phyloP scores from a whole-genome alignment of 2,329 filamentous ascomycete genomes.

The Aspergillus pseudoviridinutans region DNA sequence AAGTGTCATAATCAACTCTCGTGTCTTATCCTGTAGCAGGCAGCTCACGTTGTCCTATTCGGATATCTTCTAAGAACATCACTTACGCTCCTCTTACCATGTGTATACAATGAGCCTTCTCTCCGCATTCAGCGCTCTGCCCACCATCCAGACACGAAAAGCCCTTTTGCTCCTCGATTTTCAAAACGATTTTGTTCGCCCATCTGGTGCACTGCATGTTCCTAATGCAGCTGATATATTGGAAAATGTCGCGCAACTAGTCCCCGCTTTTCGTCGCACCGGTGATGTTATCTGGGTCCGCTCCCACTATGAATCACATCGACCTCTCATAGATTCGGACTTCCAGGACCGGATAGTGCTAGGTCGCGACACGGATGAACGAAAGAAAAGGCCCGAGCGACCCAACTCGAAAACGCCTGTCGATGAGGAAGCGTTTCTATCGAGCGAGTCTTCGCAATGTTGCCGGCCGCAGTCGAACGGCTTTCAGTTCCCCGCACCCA shows the following conservation, averaged over 20 bases:
- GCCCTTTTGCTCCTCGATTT: conserved; percentile 81
- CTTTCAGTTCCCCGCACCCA: conserved; percentile 47
- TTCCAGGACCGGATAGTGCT: conserved; percentile 45
- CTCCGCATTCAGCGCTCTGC: conserved; percentile 29
- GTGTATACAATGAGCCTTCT: conserved; percentile 30
- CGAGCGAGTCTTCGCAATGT: conserved; percentile 30
- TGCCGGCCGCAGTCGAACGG: conserved; percentile 41
- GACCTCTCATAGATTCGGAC: conserved; percentile 51
- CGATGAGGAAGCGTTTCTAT: conserved; percentile 43
- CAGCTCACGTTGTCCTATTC: neutral
- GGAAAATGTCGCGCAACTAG: conserved; percentile 62
- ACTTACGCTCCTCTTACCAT: conserved; percentile 16
- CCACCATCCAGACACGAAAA: conserved; percentile 55
- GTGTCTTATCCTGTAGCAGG: neutral
- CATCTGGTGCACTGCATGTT: conserved; percentile 65
- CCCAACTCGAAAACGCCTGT: conserved; percentile 16
- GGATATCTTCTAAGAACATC: neutral
- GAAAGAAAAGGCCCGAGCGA: conserved; percentile 10
- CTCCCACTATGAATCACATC: conserved; percentile 65
- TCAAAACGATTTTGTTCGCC: conserved; percentile 81
- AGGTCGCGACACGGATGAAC: conserved; percentile 34
- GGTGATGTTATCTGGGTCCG: conserved; percentile 81
- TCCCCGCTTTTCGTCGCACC: conserved; percentile 66
- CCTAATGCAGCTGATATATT: conserved; percentile 62
- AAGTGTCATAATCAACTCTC: neutral